Evolutionary conservation across 176 grass and related monocot species (phyloP), one percentile per base, ranked within the genome.

Genomic region (Elymus sibiricus): DNA sequence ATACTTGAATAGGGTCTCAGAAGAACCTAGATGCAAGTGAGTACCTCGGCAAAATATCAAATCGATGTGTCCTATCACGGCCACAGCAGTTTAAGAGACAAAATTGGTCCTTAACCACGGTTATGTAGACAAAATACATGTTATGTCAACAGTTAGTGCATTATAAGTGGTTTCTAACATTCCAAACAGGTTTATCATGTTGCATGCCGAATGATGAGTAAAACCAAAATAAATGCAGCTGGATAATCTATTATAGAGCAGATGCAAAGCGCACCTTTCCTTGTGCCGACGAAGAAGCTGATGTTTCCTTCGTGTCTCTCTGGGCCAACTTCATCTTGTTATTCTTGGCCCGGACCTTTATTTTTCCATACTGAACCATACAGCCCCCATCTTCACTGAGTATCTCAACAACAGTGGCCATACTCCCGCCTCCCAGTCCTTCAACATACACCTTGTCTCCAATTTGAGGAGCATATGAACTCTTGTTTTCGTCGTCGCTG

Each of bases 321-420:
- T 95, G 86, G 22, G 90, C 83, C 86, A 92, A 82, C 62, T 88
- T 92, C 84, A 95, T 90, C 60, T 92, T 87, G 69, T 49, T 90
- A 84, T 73, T 88, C 64, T 92, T 92, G 56, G 74, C 88, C 51
- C 88, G 83, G 12, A 84, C 88, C 86, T 92, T 95, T 86, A 95
- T 86, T 90, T 92, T 95, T 58, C 90, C 90, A 85, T 95, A 95
- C 53, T 92, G 93, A 82, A 95, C 88, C 58, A 88, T 79, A 79
- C 74, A 88, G 53, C 78, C 87, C 28, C 80, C 90, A 88, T 92
- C 93, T 81, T 88, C 83, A 56, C 83, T 86, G 68, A 87, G 77
- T 84, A 59, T 83, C 40, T 92, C 93, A 40, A 90, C 83, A 81
- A 95, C 86, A 49, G 80, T 92, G 53, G 93, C 88, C 65, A 88